Base-by-base conservation (phyloP, 2,329 filamentous ascomycete species). In the Fusarium tuaranense region DNA sequence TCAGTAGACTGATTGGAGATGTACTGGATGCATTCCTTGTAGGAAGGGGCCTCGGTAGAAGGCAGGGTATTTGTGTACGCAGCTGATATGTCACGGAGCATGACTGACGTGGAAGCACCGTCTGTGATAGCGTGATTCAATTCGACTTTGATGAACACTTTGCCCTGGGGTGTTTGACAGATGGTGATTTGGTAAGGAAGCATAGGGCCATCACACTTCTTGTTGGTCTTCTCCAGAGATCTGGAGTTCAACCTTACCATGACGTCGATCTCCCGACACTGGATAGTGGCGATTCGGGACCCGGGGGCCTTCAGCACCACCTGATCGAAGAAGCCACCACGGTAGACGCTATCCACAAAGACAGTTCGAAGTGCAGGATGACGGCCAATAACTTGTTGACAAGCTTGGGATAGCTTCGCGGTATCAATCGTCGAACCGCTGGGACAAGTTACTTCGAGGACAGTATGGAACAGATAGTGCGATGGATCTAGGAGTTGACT, bases 91-190 rank as follows among this genome's bases (percentile, higher is more conserved):
- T 84, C 81, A 2, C 71, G 67, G 0, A 84, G 71, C 10, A 84
- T 64, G 7, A 64, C 22, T 0, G 27, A 80, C 60, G 79, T 76
- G 0, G 82, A 83, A 32, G 78, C 74, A 3, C 81, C 82, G n/a
- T 84, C 82, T 2, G 79, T 79, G 14, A 83, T 63, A 3, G 79
- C 77, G 58, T 84, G 83, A 60, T 79, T 83, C 72, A 84, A 79
- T 20, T 83, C 82, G 12, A 84, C 65, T 30, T 73, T 73, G n/a
- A 73, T 64, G n/a, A 71, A 73, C 1, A 48, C 63, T 7, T 74
- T 73, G 2, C 59, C 63, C 7, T 64, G 59, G 0, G 53, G 48
- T n/a, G 71, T 73, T 7, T 76, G 65, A 39, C 78, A 80, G 14
- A 81, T 74, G 7, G 76, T 78, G 41, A 80, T 67, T 36, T 78